These are phyloP conservation scores for Fomitopsis betulina DNA, from an alignment of 1,284 basidiomycete genomes.

Conservation along the genomic window DNA sequence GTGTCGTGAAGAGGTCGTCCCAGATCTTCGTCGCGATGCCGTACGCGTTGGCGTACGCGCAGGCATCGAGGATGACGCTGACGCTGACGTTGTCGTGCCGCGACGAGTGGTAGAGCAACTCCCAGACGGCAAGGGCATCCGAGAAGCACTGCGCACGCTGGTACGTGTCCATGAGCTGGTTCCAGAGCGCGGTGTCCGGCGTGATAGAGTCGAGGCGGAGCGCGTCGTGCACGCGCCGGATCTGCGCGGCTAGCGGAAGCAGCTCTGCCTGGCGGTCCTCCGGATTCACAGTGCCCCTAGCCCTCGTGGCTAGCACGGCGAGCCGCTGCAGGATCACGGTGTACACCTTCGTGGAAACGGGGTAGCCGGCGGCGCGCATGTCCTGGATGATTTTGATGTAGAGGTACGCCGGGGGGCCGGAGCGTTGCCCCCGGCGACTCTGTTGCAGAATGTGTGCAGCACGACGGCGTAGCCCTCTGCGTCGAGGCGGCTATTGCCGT, in stretches of 20 bases:
- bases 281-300: conserved; percentile 17
- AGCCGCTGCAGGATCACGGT: conserved; percentile 65
- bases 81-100: conserved; percentile 64
- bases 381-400: conserved; percentile 82
- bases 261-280: conserved; percentile 13
- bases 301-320: conserved; percentile 36
- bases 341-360: conserved; percentile 61
- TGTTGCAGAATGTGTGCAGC: conserved; percentile 53
- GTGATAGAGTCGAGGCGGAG: conserved; percentile 76
- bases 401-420: conserved; percentile 33
- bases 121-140: conserved; percentile 80
- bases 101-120: conserved; percentile 60
- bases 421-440: conserved; percentile 35
- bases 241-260: conserved; percentile 34
- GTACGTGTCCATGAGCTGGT: conserved; percentile 90
- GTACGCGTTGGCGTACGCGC: conserved; percentile 56
- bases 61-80: conserved; percentile 83
- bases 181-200: conserved; percentile 77
- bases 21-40: conserved; percentile 51
- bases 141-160: conserved; percentile 67
- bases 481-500: conserved; percentile 38
- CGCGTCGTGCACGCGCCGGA: conserved; percentile 74
- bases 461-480: conserved; percentile 56
- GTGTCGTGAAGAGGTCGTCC: conserved; percentile 42
- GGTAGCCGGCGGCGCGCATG: conserved; percentile 69